Evolutionary conservation across 2,329 filamentous ascomycete species (phyloP), one percentile per base, ranked within the genome.

Genomic region (Ophiobolus disseminans): DNA sequence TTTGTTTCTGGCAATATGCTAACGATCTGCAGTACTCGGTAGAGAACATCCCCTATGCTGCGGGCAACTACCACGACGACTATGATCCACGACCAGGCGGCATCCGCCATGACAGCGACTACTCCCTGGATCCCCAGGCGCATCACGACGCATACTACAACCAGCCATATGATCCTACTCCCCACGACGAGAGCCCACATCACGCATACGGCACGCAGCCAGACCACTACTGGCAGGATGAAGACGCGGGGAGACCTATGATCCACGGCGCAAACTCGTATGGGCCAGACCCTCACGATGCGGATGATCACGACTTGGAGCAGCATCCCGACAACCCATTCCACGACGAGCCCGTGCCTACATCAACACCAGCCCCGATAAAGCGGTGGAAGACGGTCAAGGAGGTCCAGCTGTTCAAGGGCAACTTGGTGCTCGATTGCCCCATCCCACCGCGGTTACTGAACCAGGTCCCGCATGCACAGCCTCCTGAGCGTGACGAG

Each of bases 321-420:
- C 74, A 77, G 62, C 36, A 65, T 14, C 55, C 57, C 14, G 63
- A 66, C 38, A 61, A 62, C 30, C 63, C 60, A 10, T 76, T 74
- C 50, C 62, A 73, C 17, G 76, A 79, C 48, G 70, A 75, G 23
- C 73, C 75, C 10, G 56, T 69, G 55, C 77, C 77, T 52, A 78
- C 80, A 45, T 78, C 82, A 16, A 80, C 79, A 58, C 83, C 80
- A 46, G 82, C 78, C 55, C 83, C 82, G 4, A 86, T 97, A 60
- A 88, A 90, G 73, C 84, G 94, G 71, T 97, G 91, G 90, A 99
- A 97, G 80, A 99, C 94, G 0, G 93, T 99, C 39, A 99, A 97
- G 76, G 91, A 97, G 78, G 93, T 99, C n/a, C 87, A 95, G 65
- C 77, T 99, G 43, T 99, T 96, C 80, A 88, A 95, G 60, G 94